Base-by-base conservation (phyloP, 306 rosid genomes). In the Acacia acuminata region DNA sequence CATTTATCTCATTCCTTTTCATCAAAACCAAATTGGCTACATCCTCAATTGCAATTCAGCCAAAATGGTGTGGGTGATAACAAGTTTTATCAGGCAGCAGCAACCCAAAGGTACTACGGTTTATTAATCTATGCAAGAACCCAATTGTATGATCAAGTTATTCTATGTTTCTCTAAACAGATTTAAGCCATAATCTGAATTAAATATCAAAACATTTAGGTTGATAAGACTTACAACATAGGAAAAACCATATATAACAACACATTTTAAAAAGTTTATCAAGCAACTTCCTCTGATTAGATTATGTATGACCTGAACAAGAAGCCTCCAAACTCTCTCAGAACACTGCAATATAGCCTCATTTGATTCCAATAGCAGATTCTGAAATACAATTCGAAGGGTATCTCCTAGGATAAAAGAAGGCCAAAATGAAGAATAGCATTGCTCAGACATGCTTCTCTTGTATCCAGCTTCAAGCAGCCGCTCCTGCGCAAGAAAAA, bases 311-410 rank as follows among this genome's bases (percentile, higher is more conserved):
- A 95, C 99, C 99, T 93, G 93, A 87, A 96, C 86, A 81, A 96
- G 97, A 51, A 96, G 97, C 88, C 92, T 87, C 99, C 99, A 96
- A 76, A 96, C 99, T 85, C 98, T 88, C 90, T 93, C 97, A 10
- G 99, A 96, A 86, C 92, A 94, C 75, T 84, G 89, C 91, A 96
- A 90, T 85, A 96, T 91, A 77, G 88, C 91, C 16, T 92, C 94
- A 85, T 96, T 93, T 72, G 99, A 91, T 87, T 96, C 99, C 86
- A 96, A 84, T 40, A 96, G 88, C 79, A 93, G 82, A 92, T 96
- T 96, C 88, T 96, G 99, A 81, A 93, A 96, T 73, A 96, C 99
- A 82, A 93, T 92, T 83, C 92, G 84, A 79, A 96, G 97, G 38
- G 99, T 96, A 85, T 96, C 99, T 9, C 94, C 99, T 80, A 96